Percentiles rank a stretch among this genome's conserved stretches.
Conservation (phyloP, 2,329 filamentous ascomycete species). For the Capronia americana region DNA sequence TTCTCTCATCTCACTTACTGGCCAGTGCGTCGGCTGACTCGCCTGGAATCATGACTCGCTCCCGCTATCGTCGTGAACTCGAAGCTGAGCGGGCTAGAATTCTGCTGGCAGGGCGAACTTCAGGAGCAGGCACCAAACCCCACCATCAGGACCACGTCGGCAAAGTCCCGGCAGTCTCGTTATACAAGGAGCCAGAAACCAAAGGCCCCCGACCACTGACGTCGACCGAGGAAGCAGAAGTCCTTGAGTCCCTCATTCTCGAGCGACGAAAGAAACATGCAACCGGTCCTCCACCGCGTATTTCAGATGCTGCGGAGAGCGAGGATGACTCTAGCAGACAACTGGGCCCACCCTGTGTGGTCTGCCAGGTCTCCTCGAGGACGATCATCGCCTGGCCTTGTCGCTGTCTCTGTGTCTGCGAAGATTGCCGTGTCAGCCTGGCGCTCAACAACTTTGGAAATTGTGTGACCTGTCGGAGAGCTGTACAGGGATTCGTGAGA, state of each 20-base stretch:
- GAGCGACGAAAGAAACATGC: conserved; percentile 52
- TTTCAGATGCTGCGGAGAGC: neutral
- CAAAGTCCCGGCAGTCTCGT: conserved; percentile 51
- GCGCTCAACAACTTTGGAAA: conserved; percentile 98
- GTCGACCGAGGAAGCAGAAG: conserved; percentile 62
- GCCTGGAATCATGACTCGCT: conserved; percentile 74
- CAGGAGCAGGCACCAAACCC: conserved; percentile 16
- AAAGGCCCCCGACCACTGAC: conserved; percentile 44
- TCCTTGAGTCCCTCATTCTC: conserved; percentile 67
- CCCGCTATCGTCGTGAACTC: conserved; percentile 72
- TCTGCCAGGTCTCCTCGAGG: conserved; percentile 84
- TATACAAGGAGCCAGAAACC: conserved; percentile 22
- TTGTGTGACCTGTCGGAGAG: conserved; percentile 90
- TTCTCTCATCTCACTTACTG: conserved; percentile 78
- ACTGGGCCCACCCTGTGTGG: conserved; percentile 83
- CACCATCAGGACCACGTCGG: conserved; percentile 33
- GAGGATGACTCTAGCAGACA: conserved; percentile 43
- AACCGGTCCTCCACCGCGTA: conserved; percentile 25
- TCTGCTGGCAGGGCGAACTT: conserved; percentile 58
- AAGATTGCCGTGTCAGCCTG: conserved; percentile 90
- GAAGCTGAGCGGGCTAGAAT: conserved; percentile 74
- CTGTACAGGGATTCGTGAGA: conserved; percentile 86
- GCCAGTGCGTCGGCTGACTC: conserved; percentile 10
- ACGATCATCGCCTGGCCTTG: conserved; percentile 97
- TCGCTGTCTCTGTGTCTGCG: conserved; percentile 89